These are phyloP conservation scores for Ceratobasidium sp. DNA, from an alignment of 1,284 basidiomycete species.

Conservation along the genomic window DNA sequence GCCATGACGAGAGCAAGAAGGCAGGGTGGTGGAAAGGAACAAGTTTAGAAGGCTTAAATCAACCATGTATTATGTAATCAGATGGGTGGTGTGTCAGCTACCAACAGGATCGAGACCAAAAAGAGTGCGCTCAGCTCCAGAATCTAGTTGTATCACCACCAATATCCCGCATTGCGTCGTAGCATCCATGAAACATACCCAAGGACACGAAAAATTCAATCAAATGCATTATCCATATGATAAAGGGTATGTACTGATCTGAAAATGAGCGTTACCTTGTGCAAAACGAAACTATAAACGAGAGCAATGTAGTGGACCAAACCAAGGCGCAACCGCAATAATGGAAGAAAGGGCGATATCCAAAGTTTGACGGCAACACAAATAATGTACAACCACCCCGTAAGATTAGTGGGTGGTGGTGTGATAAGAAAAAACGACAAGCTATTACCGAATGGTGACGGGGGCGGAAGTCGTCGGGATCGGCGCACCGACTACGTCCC, in stretches of 20 bases:
- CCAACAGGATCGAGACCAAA: no score
- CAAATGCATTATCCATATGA: constrained; percentile 40
- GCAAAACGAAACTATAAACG: constrained; percentile 11
- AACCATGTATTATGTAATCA: no score
- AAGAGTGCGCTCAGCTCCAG: no score
- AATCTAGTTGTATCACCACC: no score
- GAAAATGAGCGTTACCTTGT: constrained; percentile 20
- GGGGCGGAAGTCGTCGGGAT: constrained; percentile 21
- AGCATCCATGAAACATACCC: no score
- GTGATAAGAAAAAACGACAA: not conserved
- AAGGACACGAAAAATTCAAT: constrained; percentile 24
- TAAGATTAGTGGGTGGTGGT: constrained; percentile 12
- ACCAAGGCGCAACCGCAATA: not conserved
- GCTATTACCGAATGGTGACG: constrained; percentile 22
- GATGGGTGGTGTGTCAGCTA: no score
- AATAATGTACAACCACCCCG: constrained; percentile 40
- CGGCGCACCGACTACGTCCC: constrained; percentile 25
- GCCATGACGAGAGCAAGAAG: no score
- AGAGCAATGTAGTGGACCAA: not conserved
- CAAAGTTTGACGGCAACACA: constrained; percentile 1
- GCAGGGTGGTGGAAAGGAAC: no score
- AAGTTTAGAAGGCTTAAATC: no score
- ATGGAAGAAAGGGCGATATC: constrained; percentile 2
- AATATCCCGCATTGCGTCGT: no score
- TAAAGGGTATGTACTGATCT: constrained; percentile 34